Evolutionary conservation across 306 rosid genomes (phyloP).

Genomic region (Cajanus cajan): DNA sequence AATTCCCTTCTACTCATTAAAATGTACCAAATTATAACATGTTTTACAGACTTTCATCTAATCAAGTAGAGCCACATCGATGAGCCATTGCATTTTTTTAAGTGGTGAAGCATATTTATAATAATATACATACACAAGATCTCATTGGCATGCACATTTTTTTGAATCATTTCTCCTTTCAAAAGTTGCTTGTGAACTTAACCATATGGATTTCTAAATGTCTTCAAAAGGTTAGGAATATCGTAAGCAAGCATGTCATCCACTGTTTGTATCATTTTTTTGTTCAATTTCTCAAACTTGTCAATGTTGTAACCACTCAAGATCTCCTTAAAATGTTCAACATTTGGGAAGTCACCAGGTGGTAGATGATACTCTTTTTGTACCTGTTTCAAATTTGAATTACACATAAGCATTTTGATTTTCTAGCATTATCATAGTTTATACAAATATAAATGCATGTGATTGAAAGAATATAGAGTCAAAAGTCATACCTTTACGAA

Average conservation of each 20-base stretch:
- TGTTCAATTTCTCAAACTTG: conserved; percentile 83
- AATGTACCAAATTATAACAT: neutral
- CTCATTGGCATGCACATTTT: neutral
- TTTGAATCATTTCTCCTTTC: neutral
- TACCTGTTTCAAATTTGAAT: conserved; percentile 46
- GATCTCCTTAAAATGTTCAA: conserved; percentile 66
- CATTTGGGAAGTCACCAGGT: conserved; percentile 84
- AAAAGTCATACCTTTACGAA: conserved; percentile 65
- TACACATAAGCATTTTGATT: neutral
- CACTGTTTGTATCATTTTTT: conserved; percentile 71
- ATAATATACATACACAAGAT: neutral
- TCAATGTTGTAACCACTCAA: conserved; percentile 69
- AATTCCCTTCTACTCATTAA: neutral
- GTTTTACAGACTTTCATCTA: neutral
- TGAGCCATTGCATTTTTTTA: neutral
- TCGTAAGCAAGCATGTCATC: conserved; percentile 96
- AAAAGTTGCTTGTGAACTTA: conserved; percentile 10
- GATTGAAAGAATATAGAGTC: neutral
- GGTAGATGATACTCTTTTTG: conserved; percentile 88
- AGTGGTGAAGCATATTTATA: neutral
- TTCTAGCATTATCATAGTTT: neutral
- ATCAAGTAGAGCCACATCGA: neutral
- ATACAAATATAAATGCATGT: neutral
- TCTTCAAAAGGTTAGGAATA: conserved; percentile 79
- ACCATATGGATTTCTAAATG: conserved; percentile 79